phyloP scores from a whole-genome alignment of 176 grass and related monocot species.

The Hsuehochloa calcarea region DNA sequence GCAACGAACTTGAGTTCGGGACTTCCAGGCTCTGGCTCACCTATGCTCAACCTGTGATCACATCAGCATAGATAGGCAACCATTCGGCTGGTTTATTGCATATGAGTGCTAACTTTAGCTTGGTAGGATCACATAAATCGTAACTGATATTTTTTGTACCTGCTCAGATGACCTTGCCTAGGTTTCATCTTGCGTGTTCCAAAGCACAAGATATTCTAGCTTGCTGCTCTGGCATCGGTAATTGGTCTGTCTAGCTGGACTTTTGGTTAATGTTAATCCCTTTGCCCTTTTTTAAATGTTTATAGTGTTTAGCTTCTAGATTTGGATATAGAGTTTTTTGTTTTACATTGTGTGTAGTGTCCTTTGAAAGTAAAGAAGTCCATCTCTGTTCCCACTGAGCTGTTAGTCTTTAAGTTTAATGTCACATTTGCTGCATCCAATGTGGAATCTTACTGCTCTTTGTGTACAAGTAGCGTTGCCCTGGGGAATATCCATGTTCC shows the following conservation, averaged over 20 bases:
- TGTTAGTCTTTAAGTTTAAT: neutral
- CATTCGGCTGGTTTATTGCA: neutral
- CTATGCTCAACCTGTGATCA: neutral
- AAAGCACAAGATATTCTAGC: neutral
- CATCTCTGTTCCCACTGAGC: neutral
- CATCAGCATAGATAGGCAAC: neutral
- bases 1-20: neutral
- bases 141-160: constrained; percentile 3
- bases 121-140: neutral
- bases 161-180: neutral
- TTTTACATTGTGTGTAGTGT: neutral
- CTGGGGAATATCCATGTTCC: constrained; percentile 13
- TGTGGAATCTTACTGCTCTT: neutral
- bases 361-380: neutral
- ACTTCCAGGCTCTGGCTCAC: neutral
- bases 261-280: neutral
- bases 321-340: neutral
- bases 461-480: neutral
- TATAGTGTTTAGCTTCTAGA: neutral
- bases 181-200: neutral
- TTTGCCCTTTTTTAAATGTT: neutral
- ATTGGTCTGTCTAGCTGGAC: neutral
- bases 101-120: neutral
- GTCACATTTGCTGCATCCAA: neutral
- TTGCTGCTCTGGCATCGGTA: constrained; percentile 2